Conservation (phyloP, 805 yeast species). For the Debaryomyces prosopidis region DNA sequence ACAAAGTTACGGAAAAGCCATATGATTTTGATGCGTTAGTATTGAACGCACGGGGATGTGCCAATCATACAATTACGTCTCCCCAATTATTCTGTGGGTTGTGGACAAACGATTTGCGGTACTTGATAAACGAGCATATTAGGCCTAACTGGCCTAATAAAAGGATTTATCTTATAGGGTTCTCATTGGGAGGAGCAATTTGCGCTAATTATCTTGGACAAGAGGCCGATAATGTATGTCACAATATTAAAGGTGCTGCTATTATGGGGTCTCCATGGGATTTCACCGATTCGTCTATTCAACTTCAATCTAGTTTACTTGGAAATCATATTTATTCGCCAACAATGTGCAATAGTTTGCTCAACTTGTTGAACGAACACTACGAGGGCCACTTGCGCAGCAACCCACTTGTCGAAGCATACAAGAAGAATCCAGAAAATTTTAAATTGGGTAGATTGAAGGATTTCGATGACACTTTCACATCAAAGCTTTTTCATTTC, state of each 20-base stretch:
- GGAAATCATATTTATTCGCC: conserved; percentile 45
- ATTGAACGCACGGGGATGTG: conserved; percentile 74
- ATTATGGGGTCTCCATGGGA: conserved; percentile 76
- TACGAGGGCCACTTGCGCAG: conserved; percentile 25
- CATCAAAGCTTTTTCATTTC: conserved; percentile 64
- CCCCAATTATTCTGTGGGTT: conserved; percentile 68
- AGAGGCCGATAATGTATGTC: conserved; percentile 48
- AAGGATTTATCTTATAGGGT: conserved; percentile 65
- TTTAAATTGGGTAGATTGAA: conserved; percentile 38
- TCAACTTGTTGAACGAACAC: conserved; percentile 32
- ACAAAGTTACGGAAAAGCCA: conserved; percentile 38
- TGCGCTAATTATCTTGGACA: conserved; percentile 70
- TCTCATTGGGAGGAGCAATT: conserved; percentile 72
- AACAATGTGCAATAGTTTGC: conserved; percentile 40
- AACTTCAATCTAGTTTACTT: conserved; percentile 40
- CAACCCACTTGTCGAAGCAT: conserved; percentile 24
- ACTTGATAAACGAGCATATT: conserved; percentile 52
- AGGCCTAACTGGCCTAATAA: conserved; percentile 57
- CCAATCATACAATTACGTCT: conserved; percentile 68
- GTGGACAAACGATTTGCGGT: conserved; percentile 69
- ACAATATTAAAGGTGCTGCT: conserved; percentile 57
- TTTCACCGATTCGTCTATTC: conserved; percentile 53
- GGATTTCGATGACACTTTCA: conserved; percentile 64
- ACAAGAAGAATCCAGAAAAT: conserved; percentile 27
- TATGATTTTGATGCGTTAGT: conserved; percentile 56